phyloP scores from a whole-genome alignment of 371 early-diverging fungal genomes.

The Parasitella parasitica region DNA sequence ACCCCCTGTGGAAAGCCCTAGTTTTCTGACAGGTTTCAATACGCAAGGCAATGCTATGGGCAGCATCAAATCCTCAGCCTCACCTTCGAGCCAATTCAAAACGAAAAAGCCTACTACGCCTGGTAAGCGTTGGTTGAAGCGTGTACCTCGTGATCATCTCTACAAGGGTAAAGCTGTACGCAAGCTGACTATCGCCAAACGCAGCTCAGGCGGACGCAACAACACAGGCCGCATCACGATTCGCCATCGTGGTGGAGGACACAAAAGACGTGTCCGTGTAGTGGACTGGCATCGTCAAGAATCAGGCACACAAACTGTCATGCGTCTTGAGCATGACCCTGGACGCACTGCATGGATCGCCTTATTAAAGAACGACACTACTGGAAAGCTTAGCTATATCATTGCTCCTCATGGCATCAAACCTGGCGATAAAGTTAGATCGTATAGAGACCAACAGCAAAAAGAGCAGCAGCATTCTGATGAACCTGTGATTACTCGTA shows the following conservation, averaged over 20 bases:
- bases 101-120: slow-evolving; percentile 91
- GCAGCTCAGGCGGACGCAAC: slow-evolving; percentile 87
- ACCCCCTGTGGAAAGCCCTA: slow-evolving; percentile 1
- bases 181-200: slow-evolving; percentile 80
- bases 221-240: slow-evolving; percentile 90
- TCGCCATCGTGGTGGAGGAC: slow-evolving; percentile 95
- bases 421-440: slow-evolving; percentile 60
- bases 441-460: slow-evolving; percentile 28
- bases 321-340: slow-evolving; percentile 95
- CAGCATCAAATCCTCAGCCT: slow-evolving; percentile 26
- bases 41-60: slow-evolving; percentile 40
- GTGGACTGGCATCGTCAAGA: slow-evolving; percentile 85
- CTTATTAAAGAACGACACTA: slow-evolving; percentile 75
- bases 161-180: slow-evolving; percentile 89
- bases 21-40: slow-evolving; percentile 42
- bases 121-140: slow-evolving; percentile 85
- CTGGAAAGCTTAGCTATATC: slow-evolving; percentile 81
- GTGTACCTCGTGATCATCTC: slow-evolving; percentile 88
- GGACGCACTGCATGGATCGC: slow-evolving; percentile 93
- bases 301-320: slow-evolving; percentile 79
- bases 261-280: slow-evolving; percentile 84
- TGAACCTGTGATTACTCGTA: slow-evolving; percentile 53
- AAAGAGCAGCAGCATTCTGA: slow-evolving; percentile 6
- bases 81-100: slow-evolving; percentile 71
- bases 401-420: slow-evolving; percentile 79